Percentiles rank a stretch among this genome's conserved stretches.
phyloP scores from a whole-genome alignment of 306 rosid genomes.

The Casuarina equisetifolia region DNA sequence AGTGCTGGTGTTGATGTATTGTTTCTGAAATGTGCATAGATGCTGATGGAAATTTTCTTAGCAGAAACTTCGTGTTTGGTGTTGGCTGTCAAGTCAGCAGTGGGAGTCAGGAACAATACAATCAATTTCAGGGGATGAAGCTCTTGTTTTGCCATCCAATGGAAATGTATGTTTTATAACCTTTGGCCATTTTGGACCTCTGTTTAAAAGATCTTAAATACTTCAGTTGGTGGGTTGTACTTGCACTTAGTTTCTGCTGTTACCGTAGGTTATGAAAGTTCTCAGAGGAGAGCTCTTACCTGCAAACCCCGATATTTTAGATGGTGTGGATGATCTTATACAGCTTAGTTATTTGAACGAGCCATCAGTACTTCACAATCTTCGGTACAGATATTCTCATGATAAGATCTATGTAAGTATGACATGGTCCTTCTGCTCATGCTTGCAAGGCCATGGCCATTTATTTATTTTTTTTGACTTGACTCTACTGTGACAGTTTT shows the following conservation, averaged over 20 bases:
- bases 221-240: conserved; percentile 29
- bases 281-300: conserved; percentile 64
- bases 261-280: conserved; percentile 61
- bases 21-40: conserved; percentile 22
- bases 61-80: conserved; percentile 95
- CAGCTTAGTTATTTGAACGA: conserved; percentile 93
- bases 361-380: conserved; percentile 85
- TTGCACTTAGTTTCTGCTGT: conserved; percentile 30
- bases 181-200: conserved; percentile 14
- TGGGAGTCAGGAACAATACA: conserved; percentile 85
- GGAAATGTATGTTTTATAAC: conserved; percentile 61
- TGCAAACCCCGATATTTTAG: conserved; percentile 85
- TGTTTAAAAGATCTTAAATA: conserved; percentile 19
- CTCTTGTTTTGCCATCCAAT: conserved; percentile 62
- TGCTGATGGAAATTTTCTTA: conserved; percentile 25
- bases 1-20: conserved; percentile 9
- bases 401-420: conserved; percentile 79
- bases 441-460: neutral
- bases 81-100: conserved; percentile 62
- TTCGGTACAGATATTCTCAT: conserved; percentile 67
- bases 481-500: conserved; percentile 26
- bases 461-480: neutral
- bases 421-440: conserved; percentile 24
- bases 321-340: conserved; percentile 88
- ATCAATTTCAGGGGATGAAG: conserved; percentile 68